Evolutionary conservation across 345 rosid species (phyloP), one percentile per base, ranked within the genome.

Genomic region (Hibiscus mutabilis): DNA sequence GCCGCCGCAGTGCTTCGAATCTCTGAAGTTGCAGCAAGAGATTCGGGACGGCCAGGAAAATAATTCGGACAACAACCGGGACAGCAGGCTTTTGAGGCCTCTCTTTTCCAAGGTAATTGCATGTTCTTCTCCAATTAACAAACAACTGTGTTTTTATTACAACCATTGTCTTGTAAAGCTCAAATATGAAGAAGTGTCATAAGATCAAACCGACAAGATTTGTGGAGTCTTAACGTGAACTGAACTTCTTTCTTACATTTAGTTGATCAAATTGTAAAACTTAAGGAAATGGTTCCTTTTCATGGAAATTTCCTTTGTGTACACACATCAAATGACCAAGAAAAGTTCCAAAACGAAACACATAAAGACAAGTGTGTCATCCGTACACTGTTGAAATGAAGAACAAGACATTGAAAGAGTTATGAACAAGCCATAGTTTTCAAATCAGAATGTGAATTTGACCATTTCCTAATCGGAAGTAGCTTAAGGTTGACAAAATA

Each of bases 21-120:
- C 67, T 10, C 62, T 10, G 80, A 11, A 2, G 80, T 24, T 21
- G 72, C 2, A 37, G 75, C 9, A 8, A 35, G 70, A 24, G 81
- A 18, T 8, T 68, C 56, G 8, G 77, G 61, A 24, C 73, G 77
- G 71, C 74, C 75, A 51, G 73, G 83, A 73, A 83, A 83, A 71
- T 89, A 85, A 57, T 75, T 71, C 44, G 76, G 79, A 66, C 88
- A 90, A 52, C 92, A 90, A 29, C 87, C 91, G 46, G 70, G 75
- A 31, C 82, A 84, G 68, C 92, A 83, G 65, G 67, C 77, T 71
- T 82, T 77, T 18, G 89, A 76, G 75, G 78, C 82, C 57, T 88
- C 86, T 71, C 79, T 72, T 14, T 69, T 58, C 74, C 85, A 56
- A 47, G 82, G 74, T 63, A 90, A 78, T 68, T 22, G 42, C 98